Evolutionary conservation across 2,329 filamentous ascomycete species (phyloP).

Genomic region (Curvularia hawaiiensis): DNA sequence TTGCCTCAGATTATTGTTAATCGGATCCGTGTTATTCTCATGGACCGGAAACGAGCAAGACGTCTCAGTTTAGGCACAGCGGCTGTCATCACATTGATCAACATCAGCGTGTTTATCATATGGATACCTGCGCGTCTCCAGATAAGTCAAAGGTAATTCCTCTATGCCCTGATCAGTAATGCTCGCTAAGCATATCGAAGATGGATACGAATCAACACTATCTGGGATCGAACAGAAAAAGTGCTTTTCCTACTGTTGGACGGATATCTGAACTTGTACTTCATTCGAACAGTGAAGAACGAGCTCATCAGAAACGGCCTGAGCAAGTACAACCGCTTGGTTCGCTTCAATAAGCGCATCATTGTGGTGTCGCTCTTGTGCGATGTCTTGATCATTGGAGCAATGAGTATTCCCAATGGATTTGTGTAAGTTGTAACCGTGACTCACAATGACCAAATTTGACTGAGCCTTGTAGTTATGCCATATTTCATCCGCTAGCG

Average conservation of each 20-base stretch:
- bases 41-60: conserved; percentile 21
- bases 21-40: conserved; percentile 33
- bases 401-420: conserved; percentile 51
- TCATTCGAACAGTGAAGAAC: conserved; percentile 30
- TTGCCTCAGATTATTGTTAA: conserved; percentile 41
- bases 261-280: conserved; percentile 32
- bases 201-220: conserved; percentile 31
- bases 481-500: conserved; percentile 55
- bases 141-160: conserved; percentile 21
- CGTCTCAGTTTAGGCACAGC: conserved; percentile 23
- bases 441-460: background rate
- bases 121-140: conserved; percentile 39
- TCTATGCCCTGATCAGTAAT: background rate
- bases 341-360: conserved; percentile 35
- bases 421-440: conserved; percentile 39
- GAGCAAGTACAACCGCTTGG: conserved; percentile 33
- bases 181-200: background rate
- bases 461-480: conserved; percentile 38
- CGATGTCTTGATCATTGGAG: conserved; percentile 47
- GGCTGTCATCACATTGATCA: conserved; percentile 28
- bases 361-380: conserved; percentile 33
- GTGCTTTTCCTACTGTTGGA: conserved; percentile 33
- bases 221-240: conserved; percentile 38
- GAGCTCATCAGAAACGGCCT: conserved; percentile 36
- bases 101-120: conserved; percentile 38